Conservation (phyloP, 208 protist genomes). For the Trypanosoma boissoni region DNA sequence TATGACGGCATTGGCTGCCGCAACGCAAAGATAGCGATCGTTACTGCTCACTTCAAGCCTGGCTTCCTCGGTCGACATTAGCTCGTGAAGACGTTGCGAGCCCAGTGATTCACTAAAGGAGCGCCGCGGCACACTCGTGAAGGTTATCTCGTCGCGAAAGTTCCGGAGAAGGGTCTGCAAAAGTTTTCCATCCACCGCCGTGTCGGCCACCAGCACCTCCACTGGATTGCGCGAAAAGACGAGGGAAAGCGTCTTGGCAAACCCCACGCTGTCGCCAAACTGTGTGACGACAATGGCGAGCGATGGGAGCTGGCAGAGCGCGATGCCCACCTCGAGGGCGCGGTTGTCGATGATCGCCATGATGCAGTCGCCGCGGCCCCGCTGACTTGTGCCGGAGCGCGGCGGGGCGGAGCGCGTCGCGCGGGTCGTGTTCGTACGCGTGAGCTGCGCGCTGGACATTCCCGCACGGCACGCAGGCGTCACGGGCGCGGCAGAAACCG, state of each 20-base stretch:
- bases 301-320: conserved; percentile 57
- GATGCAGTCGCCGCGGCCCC: conserved; percentile 34
- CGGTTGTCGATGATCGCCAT: conserved; percentile 74
- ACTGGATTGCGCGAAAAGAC: conserved; percentile 69
- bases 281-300: conserved; percentile 65
- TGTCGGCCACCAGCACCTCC: conserved; percentile 70
- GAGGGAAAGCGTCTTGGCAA: conserved; percentile 64
- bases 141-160: conserved; percentile 53
- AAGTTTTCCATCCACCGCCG: conserved; percentile 43
- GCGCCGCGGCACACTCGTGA: conserved; percentile 71
- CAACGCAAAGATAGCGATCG: conserved; percentile 78
- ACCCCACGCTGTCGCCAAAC: conserved; percentile 71
- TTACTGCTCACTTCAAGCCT: conserved; percentile 36
- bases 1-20: conserved; percentile 72
- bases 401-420: conserved; percentile 19
- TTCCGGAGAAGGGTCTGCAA: conserved; percentile 60
- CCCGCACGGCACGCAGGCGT: not conserved
- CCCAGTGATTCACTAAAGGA: conserved; percentile 69
- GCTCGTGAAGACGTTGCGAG: conserved; percentile 45
- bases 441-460: not conserved
- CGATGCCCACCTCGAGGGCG: conserved; percentile 67
- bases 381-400: conserved; percentile 19
- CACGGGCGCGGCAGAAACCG: conserved; percentile 3
- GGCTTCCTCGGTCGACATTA: conserved; percentile 45
- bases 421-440: conserved; percentile 2